Evolutionary conservation across 108 stramenopile species (phyloP), one percentile per base, ranked within the genome.

Genomic region (Nannochloropsis gaditana): DNA sequence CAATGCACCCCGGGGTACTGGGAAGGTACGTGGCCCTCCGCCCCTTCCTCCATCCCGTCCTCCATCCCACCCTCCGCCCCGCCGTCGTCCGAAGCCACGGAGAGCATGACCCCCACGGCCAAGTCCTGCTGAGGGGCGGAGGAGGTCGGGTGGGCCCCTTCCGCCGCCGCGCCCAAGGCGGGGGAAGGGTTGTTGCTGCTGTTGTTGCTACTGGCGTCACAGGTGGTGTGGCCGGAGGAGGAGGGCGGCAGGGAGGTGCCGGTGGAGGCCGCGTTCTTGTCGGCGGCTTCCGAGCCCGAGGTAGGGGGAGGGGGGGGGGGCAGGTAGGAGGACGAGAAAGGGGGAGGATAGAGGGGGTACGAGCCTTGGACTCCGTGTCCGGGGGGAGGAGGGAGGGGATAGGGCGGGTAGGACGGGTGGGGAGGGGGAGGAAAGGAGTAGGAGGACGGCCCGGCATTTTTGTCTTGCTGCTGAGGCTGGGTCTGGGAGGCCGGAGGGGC

Each of bases 161-260:
- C 15, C 1, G 47, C 47, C 11, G 47, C 15, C 11, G 47, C 47
- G 10, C 11, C 15, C 11, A 50, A 15, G 47, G 47, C 10, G 47
- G 47, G 47, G 47, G 47, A 50, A 50, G 47, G 47, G 47, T 15
- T 50, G 47, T 50, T 50, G 47, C 47, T 50, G 47, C 47, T 50
- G 47, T 15, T 50, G 47, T 10, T 50, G 47, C 47, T 50, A 15
- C 47, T 50, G 47, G 47, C 47, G 47, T 15, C 15, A 15, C 47
- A 11, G 47, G 47, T 50, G 47, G 47, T 50, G 1, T 50, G 10
- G 47, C 47, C 47, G 47, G 47, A 10, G 15, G 47, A 50, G 47
- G 47, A 50, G 47, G 47, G 15, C 11, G 47, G 15, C 1, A 15
- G 15, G 47, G 47, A 50, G 1, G 47, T 15, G 15, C 11, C 11